Conservation (phyloP, 2,329 filamentous ascomycete species). For the Ceratocystis cacaofunesta region DNA sequence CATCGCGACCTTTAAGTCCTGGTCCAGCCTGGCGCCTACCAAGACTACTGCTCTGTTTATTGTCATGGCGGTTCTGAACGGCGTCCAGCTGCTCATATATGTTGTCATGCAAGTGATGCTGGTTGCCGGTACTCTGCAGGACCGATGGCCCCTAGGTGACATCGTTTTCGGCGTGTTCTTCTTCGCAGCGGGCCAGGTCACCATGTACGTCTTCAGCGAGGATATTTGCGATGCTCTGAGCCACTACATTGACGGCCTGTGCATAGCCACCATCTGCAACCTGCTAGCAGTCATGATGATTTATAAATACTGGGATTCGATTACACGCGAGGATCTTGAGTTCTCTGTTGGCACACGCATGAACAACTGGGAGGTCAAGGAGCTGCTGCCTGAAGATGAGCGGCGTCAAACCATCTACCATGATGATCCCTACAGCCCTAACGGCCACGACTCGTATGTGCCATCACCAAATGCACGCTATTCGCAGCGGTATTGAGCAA, state of each 20-base stretch:
- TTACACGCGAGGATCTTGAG: slow-evolving; percentile 94
- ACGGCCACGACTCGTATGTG: slow-evolving; percentile 19
- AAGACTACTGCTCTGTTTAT: slow-evolving; percentile 84
- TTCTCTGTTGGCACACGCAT: slow-evolving; percentile 91
- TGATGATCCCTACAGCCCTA: slow-evolving; percentile 49
- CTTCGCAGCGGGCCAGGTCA: slow-evolving; percentile 80
- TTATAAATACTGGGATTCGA: slow-evolving; percentile 99
- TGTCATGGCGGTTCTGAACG: slow-evolving; percentile 82
- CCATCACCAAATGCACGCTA: slow-evolving; percentile 8
- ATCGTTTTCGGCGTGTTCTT: slow-evolving; percentile 84
- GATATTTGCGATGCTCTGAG: slow-evolving; percentile 69
- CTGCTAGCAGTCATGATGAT: slow-evolving; percentile 97
- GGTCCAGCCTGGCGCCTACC: slow-evolving; percentile 69
- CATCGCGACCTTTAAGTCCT: slow-evolving; percentile 81
- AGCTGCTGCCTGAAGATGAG: slow-evolving; percentile 68
- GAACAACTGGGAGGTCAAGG: slow-evolving; percentile 98
- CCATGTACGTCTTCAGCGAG: slow-evolving; percentile 79
- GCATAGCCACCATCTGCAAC: slow-evolving; percentile 90
- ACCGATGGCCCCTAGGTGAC: slow-evolving; percentile 88
- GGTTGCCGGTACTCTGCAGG: slow-evolving; percentile 77
- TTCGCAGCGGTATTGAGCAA: slow-evolving; percentile 15
- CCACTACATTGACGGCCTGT: slow-evolving; percentile 88
- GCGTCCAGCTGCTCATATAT: slow-evolving; percentile 73
- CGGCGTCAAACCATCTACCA: slow-evolving; percentile 57
- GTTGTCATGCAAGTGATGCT: slow-evolving; percentile 75